Percentiles rank a stretch among this genome's conserved stretches.
Conservation (phyloP, 345 rosid species). For the Eucalyptus dawsonii region DNA sequence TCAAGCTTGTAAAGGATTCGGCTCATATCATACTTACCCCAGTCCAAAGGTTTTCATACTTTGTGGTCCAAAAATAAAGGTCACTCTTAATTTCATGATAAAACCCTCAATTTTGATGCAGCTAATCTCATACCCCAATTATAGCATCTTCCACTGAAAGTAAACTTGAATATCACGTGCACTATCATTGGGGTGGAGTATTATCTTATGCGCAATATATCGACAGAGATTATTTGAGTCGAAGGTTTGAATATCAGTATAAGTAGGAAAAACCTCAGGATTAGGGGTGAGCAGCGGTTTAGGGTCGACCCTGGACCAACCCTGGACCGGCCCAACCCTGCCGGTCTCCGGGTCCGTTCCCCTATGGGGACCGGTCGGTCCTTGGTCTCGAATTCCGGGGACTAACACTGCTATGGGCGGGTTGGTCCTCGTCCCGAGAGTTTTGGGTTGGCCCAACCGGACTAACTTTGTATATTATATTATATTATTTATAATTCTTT, state of each 20-base stretch:
- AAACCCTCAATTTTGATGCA: neutral
- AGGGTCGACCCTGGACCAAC: too few relatives aligned
- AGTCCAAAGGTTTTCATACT: neutral
- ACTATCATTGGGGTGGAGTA: neutral
- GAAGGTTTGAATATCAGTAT: neutral
- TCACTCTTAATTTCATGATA: neutral
- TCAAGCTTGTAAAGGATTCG: neutral
- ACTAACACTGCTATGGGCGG: too few relatives aligned
- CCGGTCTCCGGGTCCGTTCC: too few relatives aligned
- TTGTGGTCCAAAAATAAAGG: neutral
- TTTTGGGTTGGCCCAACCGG: too few relatives aligned
- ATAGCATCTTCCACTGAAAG: neutral
- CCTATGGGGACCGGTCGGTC: too few relatives aligned
- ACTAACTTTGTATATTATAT: too few relatives aligned
- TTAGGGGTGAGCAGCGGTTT: too few relatives aligned
- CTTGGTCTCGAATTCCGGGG: too few relatives aligned
- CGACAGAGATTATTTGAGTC: neutral
- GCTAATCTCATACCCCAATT: neutral
- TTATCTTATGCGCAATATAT: neutral
- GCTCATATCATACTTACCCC: neutral
- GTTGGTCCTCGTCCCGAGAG: too few relatives aligned
- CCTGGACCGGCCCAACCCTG: too few relatives aligned
- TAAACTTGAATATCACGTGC: neutral
- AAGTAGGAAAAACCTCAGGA: neutral
- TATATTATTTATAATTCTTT: too few relatives aligned